phyloP scores from a whole-genome alignment of 106 monocot species.

The Triglochin maritima region DNA sequence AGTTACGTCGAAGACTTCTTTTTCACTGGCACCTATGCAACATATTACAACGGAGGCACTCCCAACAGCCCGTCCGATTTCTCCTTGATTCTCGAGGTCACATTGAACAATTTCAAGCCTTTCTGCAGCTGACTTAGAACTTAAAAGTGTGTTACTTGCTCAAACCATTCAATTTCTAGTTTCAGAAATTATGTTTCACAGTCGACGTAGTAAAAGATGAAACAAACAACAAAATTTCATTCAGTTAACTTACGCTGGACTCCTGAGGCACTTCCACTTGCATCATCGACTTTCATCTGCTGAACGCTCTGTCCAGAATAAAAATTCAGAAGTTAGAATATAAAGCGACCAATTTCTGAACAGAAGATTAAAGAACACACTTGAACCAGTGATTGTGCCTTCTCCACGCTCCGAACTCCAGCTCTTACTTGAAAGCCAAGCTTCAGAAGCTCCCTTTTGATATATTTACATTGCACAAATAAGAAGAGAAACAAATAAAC shows the following conservation, averaged over 20 bases:
- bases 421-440: conserved; percentile 85
- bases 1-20: conserved; percentile 78
- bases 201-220: background rate
- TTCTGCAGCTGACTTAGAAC: conserved; percentile 76
- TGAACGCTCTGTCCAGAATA: conserved; percentile 42
- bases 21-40: conserved; percentile 95
- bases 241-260: conserved; percentile 31
- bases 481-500: background rate
- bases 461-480: conserved; percentile 2
- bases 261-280: conserved; percentile 23
- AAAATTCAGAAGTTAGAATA: background rate
- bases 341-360: background rate
- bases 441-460: conserved; percentile 66
- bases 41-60: conserved; percentile 67
- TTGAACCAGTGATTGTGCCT: conserved; percentile 57
- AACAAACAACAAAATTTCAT: background rate
- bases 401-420: conserved; percentile 55
- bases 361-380: conserved; percentile 5
- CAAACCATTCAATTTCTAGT: background rate
- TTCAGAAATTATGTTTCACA: background rate
- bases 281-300: conserved; percentile 47
- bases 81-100: conserved; percentile 59
- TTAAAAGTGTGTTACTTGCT: conserved; percentile 15
- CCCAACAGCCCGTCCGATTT: conserved; percentile 52
- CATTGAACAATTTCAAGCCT: conserved; percentile 81